phyloP scores from a whole-genome alignment of 495 filamentous ascomycete genomes.

The Tuber umbilicatum region DNA sequence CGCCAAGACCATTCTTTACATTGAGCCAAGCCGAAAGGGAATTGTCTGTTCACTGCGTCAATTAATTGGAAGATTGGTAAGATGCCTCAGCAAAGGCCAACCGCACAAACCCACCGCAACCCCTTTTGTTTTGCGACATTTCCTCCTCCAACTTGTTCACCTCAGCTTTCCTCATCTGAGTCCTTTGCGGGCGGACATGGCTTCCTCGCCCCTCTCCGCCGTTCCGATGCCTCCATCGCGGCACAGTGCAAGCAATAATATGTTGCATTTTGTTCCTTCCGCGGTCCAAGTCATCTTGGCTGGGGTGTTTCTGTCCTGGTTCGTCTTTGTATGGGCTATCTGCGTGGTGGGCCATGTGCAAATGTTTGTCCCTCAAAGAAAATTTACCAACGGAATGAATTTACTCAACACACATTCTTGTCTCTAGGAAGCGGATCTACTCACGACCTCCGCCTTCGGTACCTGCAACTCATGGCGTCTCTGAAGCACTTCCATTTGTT shows the following conservation, averaged over 20 bases:
- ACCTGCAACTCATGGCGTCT: slow-evolving; percentile 21
- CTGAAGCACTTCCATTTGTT: slow-evolving; percentile 60
- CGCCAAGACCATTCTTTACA: neutral
- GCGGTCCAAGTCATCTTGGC: neutral
- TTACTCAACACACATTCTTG: neutral
- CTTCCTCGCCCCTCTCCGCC: neutral
- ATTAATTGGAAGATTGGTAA: neutral
- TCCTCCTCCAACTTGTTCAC: neutral
- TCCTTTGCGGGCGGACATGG: neutral
- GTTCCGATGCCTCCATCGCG: neutral
- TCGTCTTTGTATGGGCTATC: slow-evolving; percentile 50
- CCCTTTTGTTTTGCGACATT: neutral
- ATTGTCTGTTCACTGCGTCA: neutral
- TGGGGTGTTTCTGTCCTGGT: slow-evolving; percentile 56
- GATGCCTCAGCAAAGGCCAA: neutral
- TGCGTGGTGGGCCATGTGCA: slow-evolving; percentile 55
- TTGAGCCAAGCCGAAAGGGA: neutral
- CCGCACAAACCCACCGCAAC: neutral
- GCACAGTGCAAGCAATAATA: neutral
- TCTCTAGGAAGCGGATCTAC: slow-evolving; percentile 20
- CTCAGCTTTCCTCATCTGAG: neutral
- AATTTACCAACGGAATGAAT: neutral
- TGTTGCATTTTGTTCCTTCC: neutral
- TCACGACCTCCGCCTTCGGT: slow-evolving; percentile 17
- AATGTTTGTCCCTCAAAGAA: slow-evolving; percentile 47